These are phyloP conservation scores for Coemansia aciculifera DNA, from an alignment of 192 early-diverging fungal species.

Conservation along the genomic window DNA sequence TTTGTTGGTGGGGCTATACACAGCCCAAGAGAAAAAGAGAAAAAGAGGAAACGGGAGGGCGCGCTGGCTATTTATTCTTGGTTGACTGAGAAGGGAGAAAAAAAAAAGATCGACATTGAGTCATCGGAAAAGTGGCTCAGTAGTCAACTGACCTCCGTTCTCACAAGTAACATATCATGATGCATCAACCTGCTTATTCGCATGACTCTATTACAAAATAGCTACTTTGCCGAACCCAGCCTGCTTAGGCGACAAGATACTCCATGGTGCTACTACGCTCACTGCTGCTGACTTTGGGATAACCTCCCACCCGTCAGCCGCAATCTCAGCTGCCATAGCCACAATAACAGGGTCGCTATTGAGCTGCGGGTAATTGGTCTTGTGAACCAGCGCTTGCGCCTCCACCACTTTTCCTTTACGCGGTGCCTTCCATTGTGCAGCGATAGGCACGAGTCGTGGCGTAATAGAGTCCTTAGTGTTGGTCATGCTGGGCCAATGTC, in stretches of 20 bases:
- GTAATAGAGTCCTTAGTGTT: neutral
- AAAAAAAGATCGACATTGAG: neutral
- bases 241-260: neutral
- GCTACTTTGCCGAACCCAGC: neutral
- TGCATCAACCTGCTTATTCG: too few relatives aligned
- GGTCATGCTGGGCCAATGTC: neutral
- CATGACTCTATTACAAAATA: neutral
- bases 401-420: neutral
- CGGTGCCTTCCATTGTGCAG: slow-evolving; percentile 1
- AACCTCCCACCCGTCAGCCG: slow-evolving; percentile 1
- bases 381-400: neutral
- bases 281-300: neutral
- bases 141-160: neutral
- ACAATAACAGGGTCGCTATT: neutral
- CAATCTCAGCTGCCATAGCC: neutral
- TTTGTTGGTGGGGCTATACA: too few relatives aligned
- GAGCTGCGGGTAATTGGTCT: slow-evolving; percentile 6
- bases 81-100: neutral
- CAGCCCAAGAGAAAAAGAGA: neutral
- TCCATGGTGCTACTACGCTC: neutral
- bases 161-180: too few relatives aligned
- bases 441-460: neutral
- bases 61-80: neutral
- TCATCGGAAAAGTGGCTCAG: neutral
- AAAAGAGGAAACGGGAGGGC: neutral